phyloP scores from a whole-genome alignment of 768 basidiomycete genomes.

The Pulveroboletus sp. region DNA sequence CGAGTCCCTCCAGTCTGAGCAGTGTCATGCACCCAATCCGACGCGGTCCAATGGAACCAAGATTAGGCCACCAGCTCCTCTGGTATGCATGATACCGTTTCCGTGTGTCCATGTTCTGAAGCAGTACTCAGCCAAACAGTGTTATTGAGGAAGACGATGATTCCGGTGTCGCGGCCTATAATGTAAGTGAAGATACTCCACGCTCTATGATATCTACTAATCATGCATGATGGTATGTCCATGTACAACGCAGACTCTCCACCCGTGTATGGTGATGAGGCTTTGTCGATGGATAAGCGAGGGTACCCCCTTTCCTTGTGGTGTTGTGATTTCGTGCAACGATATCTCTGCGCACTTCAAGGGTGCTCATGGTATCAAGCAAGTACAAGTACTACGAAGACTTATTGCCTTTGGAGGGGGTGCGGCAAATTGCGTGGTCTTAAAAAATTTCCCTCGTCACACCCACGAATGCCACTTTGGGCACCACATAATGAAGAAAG shows the following conservation, averaged over 20 bases:
- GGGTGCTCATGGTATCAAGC: neutral
- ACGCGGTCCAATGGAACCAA: no score
- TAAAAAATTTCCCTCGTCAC: conserved; percentile 9
- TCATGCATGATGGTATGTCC: neutral
- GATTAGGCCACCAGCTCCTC: neutral
- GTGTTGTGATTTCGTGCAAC: conserved; percentile 5
- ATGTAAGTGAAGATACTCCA: no score
- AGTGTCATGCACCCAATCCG: neutral
- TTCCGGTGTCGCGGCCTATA: no score
- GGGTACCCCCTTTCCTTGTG: no score
- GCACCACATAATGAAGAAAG: neutral
- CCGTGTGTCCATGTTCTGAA: neutral
- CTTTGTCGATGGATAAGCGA: neutral
- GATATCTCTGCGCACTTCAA: neutral
- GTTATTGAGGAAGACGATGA: no score
- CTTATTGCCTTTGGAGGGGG: neutral
- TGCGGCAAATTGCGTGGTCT: accelerated
- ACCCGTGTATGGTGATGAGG: neutral
- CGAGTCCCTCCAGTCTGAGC: no score
- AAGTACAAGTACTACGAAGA: accelerated
- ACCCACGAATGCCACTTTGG: neutral
- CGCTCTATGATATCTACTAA: neutral
- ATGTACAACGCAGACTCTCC: neutral
- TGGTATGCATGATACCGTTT: neutral
- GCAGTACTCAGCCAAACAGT: no score